Percentiles rank a stretch among this genome's conserved stretches.
These are phyloP conservation scores for Leccinum incarnatum DNA, from an alignment of 768 basidiomycete genomes.

Conservation along the genomic window DNA sequence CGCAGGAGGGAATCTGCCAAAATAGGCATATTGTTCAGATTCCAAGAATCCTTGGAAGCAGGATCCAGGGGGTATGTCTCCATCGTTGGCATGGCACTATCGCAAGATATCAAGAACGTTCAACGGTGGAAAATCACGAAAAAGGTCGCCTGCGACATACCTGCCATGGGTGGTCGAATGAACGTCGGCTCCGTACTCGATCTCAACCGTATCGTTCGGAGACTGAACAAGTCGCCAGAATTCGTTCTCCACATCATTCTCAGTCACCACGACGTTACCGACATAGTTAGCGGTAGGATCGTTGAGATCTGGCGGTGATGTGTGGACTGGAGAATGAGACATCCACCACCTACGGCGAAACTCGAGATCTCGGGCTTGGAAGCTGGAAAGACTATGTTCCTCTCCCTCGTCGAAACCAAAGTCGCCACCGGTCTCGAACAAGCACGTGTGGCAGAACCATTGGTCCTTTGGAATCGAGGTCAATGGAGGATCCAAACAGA, in stretches of 20 bases:
- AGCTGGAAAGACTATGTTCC: slow-evolving; percentile 88
- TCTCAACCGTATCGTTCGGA: slow-evolving; percentile 86
- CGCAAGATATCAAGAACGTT: slow-evolving; percentile 14
- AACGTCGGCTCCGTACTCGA: slow-evolving; percentile 99
- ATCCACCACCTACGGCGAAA: slow-evolving; percentile 91
- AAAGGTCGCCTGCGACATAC: slow-evolving; percentile 42
- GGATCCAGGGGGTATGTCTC: slow-evolving; percentile 89
- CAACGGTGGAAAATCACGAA: slow-evolving; percentile 28
- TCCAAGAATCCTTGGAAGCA: slow-evolving; percentile 93
- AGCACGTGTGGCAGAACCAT: slow-evolving; percentile 94
- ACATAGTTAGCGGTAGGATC: slow-evolving; percentile 55
- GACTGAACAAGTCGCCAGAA: slow-evolving; percentile 97
- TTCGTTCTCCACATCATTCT: slow-evolving; percentile 90
- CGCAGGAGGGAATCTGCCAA: slow-evolving; percentile 89
- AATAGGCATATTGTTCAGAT: slow-evolving; percentile 96
- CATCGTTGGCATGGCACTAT: slow-evolving; percentile 90
- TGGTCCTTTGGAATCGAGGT: slow-evolving; percentile 84
- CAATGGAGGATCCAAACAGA: slow-evolving; percentile 92
- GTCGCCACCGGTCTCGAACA: slow-evolving; percentile 89
- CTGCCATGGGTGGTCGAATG: slow-evolving; percentile 97
- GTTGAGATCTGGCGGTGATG: slow-evolving; percentile 34
- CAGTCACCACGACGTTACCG: slow-evolving; percentile 68
- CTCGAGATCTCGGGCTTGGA: slow-evolving; percentile 86
- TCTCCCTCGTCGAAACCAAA: slow-evolving; percentile 98
- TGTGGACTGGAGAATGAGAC: slow-evolving; percentile 57